Evolutionary conservation across 768 basidiomycete genomes (phyloP).

Genomic region (Amanita molliuscula): DNA sequence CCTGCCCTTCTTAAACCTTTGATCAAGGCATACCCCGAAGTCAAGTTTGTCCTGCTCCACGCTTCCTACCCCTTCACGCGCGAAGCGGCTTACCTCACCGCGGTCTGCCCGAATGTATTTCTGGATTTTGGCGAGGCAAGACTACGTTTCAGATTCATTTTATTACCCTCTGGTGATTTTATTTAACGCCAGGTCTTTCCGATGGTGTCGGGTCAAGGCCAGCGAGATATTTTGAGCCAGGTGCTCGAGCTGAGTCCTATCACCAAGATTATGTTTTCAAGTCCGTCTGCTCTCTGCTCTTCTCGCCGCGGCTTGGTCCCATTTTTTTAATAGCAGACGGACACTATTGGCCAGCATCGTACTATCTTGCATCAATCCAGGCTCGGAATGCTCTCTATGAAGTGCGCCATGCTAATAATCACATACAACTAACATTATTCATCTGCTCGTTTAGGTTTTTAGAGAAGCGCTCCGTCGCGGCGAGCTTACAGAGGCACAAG

Average conservation of each 20-base stretch:
- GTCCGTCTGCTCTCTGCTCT: conserved; percentile 26
- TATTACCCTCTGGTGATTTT: background rate
- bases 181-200: conserved; percentile 57
- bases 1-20: conserved; percentile 61
- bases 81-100: conserved; percentile 68
- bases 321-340: conserved; percentile 37
- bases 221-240: conserved; percentile 47
- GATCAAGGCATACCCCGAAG: conserved; percentile 51
- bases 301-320: background rate
- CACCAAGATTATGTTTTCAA: conserved; percentile 77
- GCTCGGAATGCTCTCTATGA: conserved; percentile 51
- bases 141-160: background rate
- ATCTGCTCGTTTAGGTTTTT: too few species aligned
- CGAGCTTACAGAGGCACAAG: too few species aligned
- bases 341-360: conserved; percentile 72
- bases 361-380: conserved; percentile 58
- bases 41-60: conserved; percentile 61
- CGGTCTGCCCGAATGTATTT: conserved; percentile 65
- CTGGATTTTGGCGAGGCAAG: conserved; percentile 67
- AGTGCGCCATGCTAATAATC: conserved; percentile 34
- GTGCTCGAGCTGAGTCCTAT: conserved; percentile 64
- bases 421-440: too few species aligned
- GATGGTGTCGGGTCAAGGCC: conserved; percentile 51
- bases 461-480: too few species aligned
- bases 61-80: conserved; percentile 71